phyloP scores from a whole-genome alignment of 805 yeast species.

The Ogataea nonfermentans region DNA sequence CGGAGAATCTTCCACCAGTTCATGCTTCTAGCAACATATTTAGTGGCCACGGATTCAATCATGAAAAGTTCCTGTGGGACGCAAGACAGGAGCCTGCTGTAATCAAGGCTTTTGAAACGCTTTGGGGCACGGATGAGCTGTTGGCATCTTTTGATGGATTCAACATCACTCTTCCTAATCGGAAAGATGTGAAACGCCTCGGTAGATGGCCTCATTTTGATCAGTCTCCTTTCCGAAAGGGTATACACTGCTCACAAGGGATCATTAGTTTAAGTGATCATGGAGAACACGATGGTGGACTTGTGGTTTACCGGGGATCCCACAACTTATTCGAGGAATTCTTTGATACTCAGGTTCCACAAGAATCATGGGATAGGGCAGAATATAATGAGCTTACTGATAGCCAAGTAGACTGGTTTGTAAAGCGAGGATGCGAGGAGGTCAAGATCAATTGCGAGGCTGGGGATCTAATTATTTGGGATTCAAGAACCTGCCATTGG shows the following conservation, averaged over 20 bases:
- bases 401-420: slow-evolving; percentile 28
- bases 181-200: slow-evolving; percentile 10
- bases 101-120: slow-evolving; percentile 24
- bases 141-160: slow-evolving; percentile 33
- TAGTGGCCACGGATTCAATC: slow-evolving; percentile 23
- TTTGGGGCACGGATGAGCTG: slow-evolving; percentile 35
- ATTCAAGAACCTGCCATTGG: slow-evolving; percentile 33
- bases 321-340: slow-evolving; percentile 24
- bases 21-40: slow-evolving; percentile 14
- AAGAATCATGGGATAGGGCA: slow-evolving; percentile 22
- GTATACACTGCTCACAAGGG: slow-evolving; percentile 34
- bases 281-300: slow-evolving; percentile 31
- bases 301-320: slow-evolving; percentile 30
- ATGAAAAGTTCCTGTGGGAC: slow-evolving; percentile 36
- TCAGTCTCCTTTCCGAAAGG: slow-evolving; percentile 32
- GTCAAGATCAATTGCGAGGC: slow-evolving; percentile 30
- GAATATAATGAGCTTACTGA: slow-evolving; percentile 22
- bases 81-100: slow-evolving; percentile 31
- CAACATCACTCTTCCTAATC: slow-evolving; percentile 28
- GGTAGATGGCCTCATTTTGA: slow-evolving; percentile 35
- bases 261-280: slow-evolving; percentile 25
- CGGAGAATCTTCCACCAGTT: slow-evolving; percentile 28
- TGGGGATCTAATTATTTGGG: slow-evolving; percentile 37
- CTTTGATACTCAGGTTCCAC: slow-evolving; percentile 23
- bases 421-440: slow-evolving; percentile 26